A percentile compares a stretch with the other conserved stretches of the same genome.
Evolutionary conservation across 2,329 filamentous ascomycete genomes (phyloP).

Genomic region (Penicillium rolfsii): DNA sequence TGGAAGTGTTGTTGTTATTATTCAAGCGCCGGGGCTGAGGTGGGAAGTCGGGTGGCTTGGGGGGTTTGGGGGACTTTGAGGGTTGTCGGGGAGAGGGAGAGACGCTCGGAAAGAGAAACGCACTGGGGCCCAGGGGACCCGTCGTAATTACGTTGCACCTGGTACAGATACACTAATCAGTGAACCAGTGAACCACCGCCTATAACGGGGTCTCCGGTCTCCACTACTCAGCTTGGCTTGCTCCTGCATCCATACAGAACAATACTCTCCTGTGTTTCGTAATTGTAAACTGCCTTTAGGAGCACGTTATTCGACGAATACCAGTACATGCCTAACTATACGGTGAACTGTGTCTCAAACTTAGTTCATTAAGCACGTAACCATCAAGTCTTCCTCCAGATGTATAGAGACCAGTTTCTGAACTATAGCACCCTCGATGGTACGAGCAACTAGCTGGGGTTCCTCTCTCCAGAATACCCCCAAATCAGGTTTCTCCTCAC

Average conservation of each 20-base stretch:
- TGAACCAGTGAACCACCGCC: not conserved
- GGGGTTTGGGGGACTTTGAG: not conserved
- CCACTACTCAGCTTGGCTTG: conserved; percentile 19
- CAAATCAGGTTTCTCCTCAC: not conserved
- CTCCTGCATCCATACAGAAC: not conserved
- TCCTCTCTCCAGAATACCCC: not conserved
- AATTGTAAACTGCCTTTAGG: not conserved
- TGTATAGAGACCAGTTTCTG: not conserved
- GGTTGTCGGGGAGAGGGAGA: conserved; percentile 13
- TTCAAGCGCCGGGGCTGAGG: not conserved
- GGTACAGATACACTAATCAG: not conserved
- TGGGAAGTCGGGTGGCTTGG: conserved; percentile 1
- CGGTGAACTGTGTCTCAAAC: not conserved
- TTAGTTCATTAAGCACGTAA: not conserved
- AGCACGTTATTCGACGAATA: not conserved
- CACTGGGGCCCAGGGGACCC: not conserved
- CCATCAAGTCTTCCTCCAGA: not conserved
- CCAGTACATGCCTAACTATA: not conserved
- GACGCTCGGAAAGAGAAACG: conserved; percentile 6
- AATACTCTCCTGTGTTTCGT: not conserved
- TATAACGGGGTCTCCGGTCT: conserved; percentile 7
- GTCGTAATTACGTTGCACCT: conserved; percentile 20
- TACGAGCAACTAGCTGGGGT: not conserved
- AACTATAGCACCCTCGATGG: not conserved
- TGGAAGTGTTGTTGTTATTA: not conserved